Evolutionary conservation across 495 filamentous ascomycete species (phyloP).

Genomic region (Filosporella fistucella): DNA sequence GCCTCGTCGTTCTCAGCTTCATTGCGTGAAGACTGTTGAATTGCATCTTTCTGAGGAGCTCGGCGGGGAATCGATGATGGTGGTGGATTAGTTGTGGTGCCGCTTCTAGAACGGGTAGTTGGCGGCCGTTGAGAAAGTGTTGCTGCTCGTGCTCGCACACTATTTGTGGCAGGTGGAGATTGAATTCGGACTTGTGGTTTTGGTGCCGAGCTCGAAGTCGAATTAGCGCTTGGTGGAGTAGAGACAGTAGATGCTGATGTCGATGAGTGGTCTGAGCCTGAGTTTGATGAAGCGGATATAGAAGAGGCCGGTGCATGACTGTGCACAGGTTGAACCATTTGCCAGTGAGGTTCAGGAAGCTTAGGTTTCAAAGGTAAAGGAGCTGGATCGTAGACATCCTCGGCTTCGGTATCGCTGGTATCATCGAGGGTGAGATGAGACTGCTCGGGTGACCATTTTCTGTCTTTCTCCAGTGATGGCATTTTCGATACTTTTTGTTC

Average conservation of each 20-base stretch:
- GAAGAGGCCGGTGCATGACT: conserved; percentile 5
- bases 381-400: conserved; percentile 23
- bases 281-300: conserved; percentile 22
- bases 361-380: conserved; percentile 27
- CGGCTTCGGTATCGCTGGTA: conserved; percentile 22
- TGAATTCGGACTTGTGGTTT: neutral
- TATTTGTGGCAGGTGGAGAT: neutral
- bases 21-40: conserved; percentile 7
- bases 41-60: neutral
- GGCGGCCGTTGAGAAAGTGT: neutral
- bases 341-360: conserved; percentile 42
- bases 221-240: conserved; percentile 7
- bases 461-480: no score
- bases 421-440: conserved; percentile 45
- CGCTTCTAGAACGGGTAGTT: conserved; percentile 3
- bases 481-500: no score
- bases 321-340: conserved; percentile 40
- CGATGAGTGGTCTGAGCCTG: conserved; percentile 24
- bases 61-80: conserved; percentile 1
- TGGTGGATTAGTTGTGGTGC: neutral
- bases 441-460: conserved; percentile 34
- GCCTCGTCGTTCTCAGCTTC: conserved; percentile 24
- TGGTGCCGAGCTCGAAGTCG: neutral
- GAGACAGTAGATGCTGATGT: conserved; percentile 17
- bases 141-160: neutral